phyloP scores from a whole-genome alignment of 2,329 filamentous ascomycete genomes.

The Colletotrichum cereale region DNA sequence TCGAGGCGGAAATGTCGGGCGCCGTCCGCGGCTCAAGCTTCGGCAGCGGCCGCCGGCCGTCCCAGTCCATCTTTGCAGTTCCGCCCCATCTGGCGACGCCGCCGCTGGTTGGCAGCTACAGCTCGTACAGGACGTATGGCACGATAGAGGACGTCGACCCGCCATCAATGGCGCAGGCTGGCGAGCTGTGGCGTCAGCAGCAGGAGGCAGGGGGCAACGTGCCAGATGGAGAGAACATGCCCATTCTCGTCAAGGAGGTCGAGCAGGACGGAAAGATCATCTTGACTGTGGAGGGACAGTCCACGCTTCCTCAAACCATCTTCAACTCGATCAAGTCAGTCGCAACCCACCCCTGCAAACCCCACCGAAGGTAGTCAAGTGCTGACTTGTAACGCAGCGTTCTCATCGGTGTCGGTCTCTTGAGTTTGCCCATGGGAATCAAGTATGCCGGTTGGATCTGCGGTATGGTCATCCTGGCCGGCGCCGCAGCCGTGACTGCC shows the following conservation, averaged over 20 bases:
- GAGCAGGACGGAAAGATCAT: conserved; percentile 90
- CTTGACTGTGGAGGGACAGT: conserved; percentile 88
- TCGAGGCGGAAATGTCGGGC: conserved; percentile 58
- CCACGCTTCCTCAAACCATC: conserved; percentile 93
- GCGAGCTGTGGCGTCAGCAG: conserved; percentile 65
- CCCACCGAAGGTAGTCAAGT: not conserved
- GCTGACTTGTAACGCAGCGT: conserved; percentile 60
- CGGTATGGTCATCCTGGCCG: conserved; percentile 79
- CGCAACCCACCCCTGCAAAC: not conserved
- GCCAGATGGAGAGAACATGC: conserved; percentile 73
- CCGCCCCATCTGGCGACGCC: conserved; percentile 75
- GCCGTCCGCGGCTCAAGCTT: conserved; percentile 48
- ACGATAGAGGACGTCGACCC: conserved; percentile 60
- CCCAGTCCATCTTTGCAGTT: conserved; percentile 66
- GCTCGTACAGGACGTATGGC: conserved; percentile 67
- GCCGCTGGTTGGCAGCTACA: conserved; percentile 79
- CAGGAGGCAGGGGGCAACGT: conserved; percentile 62
- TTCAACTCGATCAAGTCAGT: conserved; percentile 90
- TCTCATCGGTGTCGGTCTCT: conserved; percentile 87
- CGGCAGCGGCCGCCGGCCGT: conserved; percentile 47
- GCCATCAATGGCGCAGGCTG: conserved; percentile 64
- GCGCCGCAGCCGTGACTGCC: conserved; percentile 80
- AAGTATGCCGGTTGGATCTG: conserved; percentile 91
- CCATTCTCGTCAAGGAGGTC: conserved; percentile 88
- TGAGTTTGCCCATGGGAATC: conserved; percentile 89